phyloP scores from a whole-genome alignment of 2,329 filamentous ascomycete species.

The Fusarium sarcochroum region DNA sequence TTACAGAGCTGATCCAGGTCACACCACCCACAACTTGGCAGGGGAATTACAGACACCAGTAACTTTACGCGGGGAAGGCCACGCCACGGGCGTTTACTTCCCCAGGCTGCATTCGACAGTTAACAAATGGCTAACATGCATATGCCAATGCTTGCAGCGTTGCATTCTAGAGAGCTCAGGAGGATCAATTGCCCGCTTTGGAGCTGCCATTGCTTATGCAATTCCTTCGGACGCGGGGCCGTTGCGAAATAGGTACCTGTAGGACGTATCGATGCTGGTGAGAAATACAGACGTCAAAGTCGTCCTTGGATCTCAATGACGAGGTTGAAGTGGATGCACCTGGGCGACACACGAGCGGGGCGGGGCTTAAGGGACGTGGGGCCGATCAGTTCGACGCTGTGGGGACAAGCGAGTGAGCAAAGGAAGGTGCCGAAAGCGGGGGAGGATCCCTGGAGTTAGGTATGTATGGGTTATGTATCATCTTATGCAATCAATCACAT shows the following conservation, averaged over 20 bases:
- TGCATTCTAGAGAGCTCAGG: slow-evolving; percentile 23
- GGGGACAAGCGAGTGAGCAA: slow-evolving; percentile 18
- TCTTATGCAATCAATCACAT: slow-evolving; percentile 15
- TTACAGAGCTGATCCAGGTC: slow-evolving; percentile 28
- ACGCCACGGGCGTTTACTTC: slow-evolving; percentile 30
- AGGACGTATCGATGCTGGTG: slow-evolving; percentile 1
- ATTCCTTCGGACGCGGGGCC: not conserved
- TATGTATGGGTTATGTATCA: not conserved
- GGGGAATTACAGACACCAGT: slow-evolving; percentile 40
- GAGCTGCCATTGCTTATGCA: not conserved
- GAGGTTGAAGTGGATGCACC: slow-evolving; percentile 34
- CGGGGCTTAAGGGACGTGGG: slow-evolving; percentile 39
- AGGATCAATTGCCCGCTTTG: slow-evolving; percentile 5
- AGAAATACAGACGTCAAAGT: slow-evolving; percentile 26
- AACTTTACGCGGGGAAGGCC: slow-evolving; percentile 26
- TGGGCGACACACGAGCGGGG: slow-evolving; percentile 18
- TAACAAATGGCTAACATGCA: slow-evolving; percentile 16
- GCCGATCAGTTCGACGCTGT: slow-evolving; percentile 28
- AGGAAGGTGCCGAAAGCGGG: slow-evolving; percentile 41
- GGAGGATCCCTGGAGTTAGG: slow-evolving; percentile 6
- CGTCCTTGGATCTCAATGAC: slow-evolving; percentile 36
- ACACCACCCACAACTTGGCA: slow-evolving; percentile 43
- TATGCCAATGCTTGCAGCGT: slow-evolving; percentile 29
- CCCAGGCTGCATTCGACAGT: slow-evolving; percentile 13
- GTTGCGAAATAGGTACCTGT: not conserved